Base-by-base conservation (phyloP, 257 asterid species). In the Marsdenia floribunda region DNA sequence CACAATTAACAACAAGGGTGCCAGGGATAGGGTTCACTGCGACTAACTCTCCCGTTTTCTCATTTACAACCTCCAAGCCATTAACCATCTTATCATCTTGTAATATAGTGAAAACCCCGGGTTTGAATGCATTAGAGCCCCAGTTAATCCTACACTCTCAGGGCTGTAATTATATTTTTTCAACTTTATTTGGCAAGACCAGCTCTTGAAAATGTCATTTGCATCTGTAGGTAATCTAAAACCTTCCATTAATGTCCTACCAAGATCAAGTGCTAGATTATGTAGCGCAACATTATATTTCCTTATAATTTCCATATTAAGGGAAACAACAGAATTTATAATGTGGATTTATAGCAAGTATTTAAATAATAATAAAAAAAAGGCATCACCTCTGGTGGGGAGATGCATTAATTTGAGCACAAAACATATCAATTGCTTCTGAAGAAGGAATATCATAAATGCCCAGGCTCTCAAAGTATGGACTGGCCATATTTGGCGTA, bases 31-130 rank as follows among this genome's bases (percentile, higher is more conserved):
- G 82, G 72, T 85, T 82, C 6, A 85, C 79, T 0, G 90, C 60
- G 52, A 88, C 71, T 1, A 83, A 64, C 26, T 82, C 82, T 0
- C 87, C 88, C 11, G 82, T 83, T 2, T 44, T 46, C 14, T 76
- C 74, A 61, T 86, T 73, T 5, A 82, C 82, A 16, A 72, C 81
- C 73, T 88, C 90, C 22, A 88, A 75, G 0, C 90, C 90, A 59
- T 79, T 79, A 12, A 86, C 83, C 4, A 50, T 40, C 38, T 88
- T 87, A 75, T 88, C 93, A 68, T 88, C 93, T 6, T 81, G 90
- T 46, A 88, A 26, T 29, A 88, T 73, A 0, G 93, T 88, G 19
- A 86, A 63, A 82, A 86, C 11, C 92, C 92, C 2, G 85, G 72
- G 69, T 88, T 90, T 1, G 92, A 49, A 21, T 88, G 93, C 82